Evolutionary conservation across 2,329 filamentous ascomycete species (phyloP).

Genomic region (Aspergillus carbonarius): DNA sequence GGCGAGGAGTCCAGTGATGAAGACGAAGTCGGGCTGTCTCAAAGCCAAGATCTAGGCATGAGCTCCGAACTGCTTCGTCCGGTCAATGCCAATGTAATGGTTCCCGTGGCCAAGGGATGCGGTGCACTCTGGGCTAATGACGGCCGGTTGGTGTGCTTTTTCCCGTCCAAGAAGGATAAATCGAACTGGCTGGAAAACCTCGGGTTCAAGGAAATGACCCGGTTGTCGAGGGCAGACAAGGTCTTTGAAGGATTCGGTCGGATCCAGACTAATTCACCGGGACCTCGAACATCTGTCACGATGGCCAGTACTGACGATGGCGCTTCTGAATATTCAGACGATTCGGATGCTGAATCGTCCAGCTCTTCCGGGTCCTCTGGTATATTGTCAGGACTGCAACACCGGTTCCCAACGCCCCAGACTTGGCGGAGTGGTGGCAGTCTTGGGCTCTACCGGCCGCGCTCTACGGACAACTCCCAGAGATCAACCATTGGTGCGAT

Average conservation of each 20-base stretch:
- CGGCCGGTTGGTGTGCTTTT: constrained; percentile 60
- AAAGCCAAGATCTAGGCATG: constrained; percentile 46
- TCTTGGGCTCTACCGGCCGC: constrained; percentile 58
- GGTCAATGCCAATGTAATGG: constrained; percentile 62
- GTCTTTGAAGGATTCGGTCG: constrained; percentile 66
- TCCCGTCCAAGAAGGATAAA: constrained; percentile 53
- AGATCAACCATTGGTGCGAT: constrained; percentile 57
- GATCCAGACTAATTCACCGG: constrained; percentile 53
- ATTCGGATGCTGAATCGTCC: constrained; percentile 62
- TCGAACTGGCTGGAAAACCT: constrained; percentile 51
- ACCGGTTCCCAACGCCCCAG: constrained; percentile 50
- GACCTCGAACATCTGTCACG: constrained; percentile 43
- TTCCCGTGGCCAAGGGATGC: constrained; percentile 60
- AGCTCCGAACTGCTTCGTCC: constrained; percentile 54
- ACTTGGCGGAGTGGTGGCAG: constrained; percentile 52
- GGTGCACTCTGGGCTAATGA: constrained; percentile 59
- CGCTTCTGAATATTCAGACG: constrained; percentile 48
- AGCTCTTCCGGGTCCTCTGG: constrained; percentile 48
- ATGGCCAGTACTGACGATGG: constrained; percentile 46
- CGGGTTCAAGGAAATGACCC: constrained; percentile 50
- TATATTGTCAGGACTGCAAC: constrained; percentile 46
- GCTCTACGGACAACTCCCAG: constrained; percentile 49
- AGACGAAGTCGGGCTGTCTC: constrained; percentile 58
- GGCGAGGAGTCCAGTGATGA: constrained; percentile 85
- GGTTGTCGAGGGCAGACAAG: constrained; percentile 49